These are phyloP conservation scores for Mytilinidion resinicola DNA, from an alignment of 495 filamentous ascomycete species.

Conservation along the genomic window DNA sequence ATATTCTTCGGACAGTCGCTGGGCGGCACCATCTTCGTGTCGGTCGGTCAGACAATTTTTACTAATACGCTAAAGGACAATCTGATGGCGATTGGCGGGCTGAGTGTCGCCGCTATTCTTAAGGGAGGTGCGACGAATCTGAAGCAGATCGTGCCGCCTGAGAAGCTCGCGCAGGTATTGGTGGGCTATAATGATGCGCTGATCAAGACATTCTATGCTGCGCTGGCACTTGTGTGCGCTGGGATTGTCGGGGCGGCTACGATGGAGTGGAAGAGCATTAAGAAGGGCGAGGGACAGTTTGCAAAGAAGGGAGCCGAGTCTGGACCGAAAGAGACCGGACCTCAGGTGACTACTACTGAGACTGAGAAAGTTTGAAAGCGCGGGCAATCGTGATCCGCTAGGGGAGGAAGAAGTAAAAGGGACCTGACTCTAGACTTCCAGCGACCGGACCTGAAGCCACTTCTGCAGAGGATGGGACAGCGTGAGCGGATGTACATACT, in stretches of 20 bases:
- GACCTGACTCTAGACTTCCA: no score
- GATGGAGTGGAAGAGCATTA: conserved; percentile 21
- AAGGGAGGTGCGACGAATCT: conserved; percentile 15
- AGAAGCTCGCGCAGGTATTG: conserved; percentile 3
- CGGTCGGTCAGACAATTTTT: conserved; percentile 36
- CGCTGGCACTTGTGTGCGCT: background rate
- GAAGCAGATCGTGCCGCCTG: background rate
- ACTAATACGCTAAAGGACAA: conserved; percentile 13
- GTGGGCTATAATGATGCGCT: conserved; percentile 17
- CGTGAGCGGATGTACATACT: no score
- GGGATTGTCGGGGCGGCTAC: conserved; percentile 5
- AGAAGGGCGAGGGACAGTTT: conserved; percentile 17
- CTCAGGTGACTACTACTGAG: no score
- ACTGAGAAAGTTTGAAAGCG: no score
- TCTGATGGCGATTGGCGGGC: conserved; percentile 46
- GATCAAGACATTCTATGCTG: conserved; percentile 8
- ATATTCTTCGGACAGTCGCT: conserved; percentile 33
- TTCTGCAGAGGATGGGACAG: no score
- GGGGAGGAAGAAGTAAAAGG: no score
- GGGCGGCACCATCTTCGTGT: conserved; percentile 33
- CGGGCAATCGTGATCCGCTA: no score
- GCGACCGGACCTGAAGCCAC: no score
- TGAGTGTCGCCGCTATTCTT: conserved; percentile 2
- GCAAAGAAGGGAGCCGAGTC: background rate
- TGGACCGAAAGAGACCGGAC: no score